Evolutionary conservation across 805 yeast species (phyloP).

Genomic region (Priceomyces melissophilus): DNA sequence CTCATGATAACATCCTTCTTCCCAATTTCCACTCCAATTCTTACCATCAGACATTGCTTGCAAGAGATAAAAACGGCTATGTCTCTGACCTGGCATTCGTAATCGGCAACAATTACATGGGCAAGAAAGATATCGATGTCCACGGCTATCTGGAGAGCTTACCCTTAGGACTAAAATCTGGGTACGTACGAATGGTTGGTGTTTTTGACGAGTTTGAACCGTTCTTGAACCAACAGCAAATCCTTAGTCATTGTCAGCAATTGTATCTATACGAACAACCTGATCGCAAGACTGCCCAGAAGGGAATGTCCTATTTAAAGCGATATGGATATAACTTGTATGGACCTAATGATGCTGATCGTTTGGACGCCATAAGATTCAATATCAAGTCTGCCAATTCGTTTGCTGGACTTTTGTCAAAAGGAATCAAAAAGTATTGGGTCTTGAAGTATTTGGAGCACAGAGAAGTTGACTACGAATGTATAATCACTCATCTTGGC

Average conservation of each 20-base stretch:
- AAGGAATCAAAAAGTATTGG: slow-evolving; percentile 19
- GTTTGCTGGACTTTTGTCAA: slow-evolving; percentile 13
- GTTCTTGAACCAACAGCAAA: slow-evolving; percentile 36
- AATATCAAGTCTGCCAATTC: slow-evolving; percentile 13
- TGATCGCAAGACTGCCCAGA: background rate
- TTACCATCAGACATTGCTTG: slow-evolving; percentile 34
- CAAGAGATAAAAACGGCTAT: slow-evolving; percentile 33
- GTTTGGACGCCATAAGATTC: slow-evolving; percentile 13
- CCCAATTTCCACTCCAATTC: slow-evolving; percentile 34
- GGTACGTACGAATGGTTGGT: slow-evolving; percentile 24
- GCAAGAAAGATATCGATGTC: slow-evolving; percentile 12
- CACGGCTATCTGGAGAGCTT: slow-evolving; percentile 8
- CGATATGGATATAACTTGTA: slow-evolving; percentile 32
- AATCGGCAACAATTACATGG: slow-evolving; percentile 32
- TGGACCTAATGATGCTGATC: slow-evolving; percentile 23
- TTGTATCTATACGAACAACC: too few relatives aligned
- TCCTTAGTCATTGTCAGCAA: slow-evolving; percentile 25
- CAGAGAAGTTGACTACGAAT: slow-evolving; percentile 20
- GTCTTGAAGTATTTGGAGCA: slow-evolving; percentile 16
- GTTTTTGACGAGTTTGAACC: slow-evolving; percentile 22
- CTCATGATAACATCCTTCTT: slow-evolving; percentile 32
- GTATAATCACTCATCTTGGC: slow-evolving; percentile 38
- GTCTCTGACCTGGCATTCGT: slow-evolving; percentile 32
- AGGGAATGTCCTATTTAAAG: slow-evolving; percentile 23
- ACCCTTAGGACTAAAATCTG: slow-evolving; percentile 27